phyloP scores from a whole-genome alignment of 441 rosid species.

The Populus hybrid region DNA sequence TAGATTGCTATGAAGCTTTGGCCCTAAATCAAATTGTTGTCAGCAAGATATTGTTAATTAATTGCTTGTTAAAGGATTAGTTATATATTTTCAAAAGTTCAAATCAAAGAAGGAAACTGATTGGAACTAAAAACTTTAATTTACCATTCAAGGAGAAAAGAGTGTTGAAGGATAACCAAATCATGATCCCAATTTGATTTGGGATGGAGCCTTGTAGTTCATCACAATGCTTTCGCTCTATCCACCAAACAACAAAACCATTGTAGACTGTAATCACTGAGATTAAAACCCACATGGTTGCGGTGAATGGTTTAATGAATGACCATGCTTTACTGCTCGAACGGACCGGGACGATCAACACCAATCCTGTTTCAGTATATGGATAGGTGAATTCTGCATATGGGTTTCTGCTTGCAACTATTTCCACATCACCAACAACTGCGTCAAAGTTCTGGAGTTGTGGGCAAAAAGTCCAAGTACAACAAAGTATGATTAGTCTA shows the following conservation, averaged over 20 bases:
- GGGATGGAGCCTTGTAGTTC: slow-evolving; percentile 12
- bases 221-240: slow-evolving; percentile 20
- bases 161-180: slow-evolving; percentile 27
- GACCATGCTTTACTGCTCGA: slow-evolving; percentile 23
- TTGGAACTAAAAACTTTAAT: too few relatives aligned
- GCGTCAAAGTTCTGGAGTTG: slow-evolving; percentile 14
- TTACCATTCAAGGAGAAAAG: slow-evolving; percentile 28
- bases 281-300: slow-evolving; percentile 27
- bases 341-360: slow-evolving; percentile 17
- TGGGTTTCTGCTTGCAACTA: slow-evolving; percentile 8
- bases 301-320: slow-evolving; percentile 36
- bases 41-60: too few relatives aligned
- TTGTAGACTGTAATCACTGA: slow-evolving; percentile 21
- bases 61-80: too few relatives aligned
- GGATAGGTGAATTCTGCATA: slow-evolving; percentile 29
- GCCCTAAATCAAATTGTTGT: too few relatives aligned
- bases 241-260: slow-evolving; percentile 35
- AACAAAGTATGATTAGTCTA: not conserved
- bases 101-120: too few relatives aligned
- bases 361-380: slow-evolving; percentile 22
- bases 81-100: too few relatives aligned
- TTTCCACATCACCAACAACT: slow-evolving; percentile 23
- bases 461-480: not conserved
- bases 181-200: slow-evolving; percentile 22
- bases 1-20: too few relatives aligned